Conservation (phyloP, 352 stramenopile genomes). For the Thalassiosira ordinaria region DNA sequence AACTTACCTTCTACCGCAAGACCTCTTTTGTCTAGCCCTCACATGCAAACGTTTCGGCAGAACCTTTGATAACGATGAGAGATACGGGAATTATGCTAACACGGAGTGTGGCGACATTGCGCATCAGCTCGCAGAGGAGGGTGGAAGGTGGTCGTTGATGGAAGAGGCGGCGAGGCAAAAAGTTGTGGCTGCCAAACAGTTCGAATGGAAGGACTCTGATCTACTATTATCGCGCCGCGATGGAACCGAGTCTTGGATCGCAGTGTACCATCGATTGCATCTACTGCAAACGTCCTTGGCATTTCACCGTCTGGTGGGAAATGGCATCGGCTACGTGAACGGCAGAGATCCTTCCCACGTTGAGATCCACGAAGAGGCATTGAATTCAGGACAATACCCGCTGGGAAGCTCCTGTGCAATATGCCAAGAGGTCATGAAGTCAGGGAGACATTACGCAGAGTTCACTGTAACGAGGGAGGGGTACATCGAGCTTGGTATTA, state of each 20-base stretch:
- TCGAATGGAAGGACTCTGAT: not conserved
- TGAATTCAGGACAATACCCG: not conserved
- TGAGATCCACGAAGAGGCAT: not conserved
- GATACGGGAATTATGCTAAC: too few species aligned
- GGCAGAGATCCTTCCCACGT: not conserved
- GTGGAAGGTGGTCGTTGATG: not conserved
- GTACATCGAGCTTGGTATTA: not conserved
- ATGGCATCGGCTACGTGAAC: not conserved
- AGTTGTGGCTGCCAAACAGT: not conserved
- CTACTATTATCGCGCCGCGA: not conserved
- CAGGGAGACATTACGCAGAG: not conserved
- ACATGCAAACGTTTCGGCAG: not conserved
- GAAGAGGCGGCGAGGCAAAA: not conserved
- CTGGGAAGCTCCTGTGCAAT: not conserved
- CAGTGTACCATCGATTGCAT: not conserved
- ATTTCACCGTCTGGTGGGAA: slow-evolving; percentile 1
- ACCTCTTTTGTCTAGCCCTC: not conserved
- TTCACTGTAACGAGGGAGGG: not conserved
- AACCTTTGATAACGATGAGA: not conserved
- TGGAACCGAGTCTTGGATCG: not conserved
- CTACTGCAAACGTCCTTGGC: not conserved
- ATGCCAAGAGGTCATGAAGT: not conserved
- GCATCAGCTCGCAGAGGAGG: too few species aligned
- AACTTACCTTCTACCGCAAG: not conserved
- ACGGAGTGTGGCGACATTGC: not conserved